Evolutionary conservation across 345 rosid genomes (phyloP).

Genomic region (Noccaea caerulescens): DNA sequence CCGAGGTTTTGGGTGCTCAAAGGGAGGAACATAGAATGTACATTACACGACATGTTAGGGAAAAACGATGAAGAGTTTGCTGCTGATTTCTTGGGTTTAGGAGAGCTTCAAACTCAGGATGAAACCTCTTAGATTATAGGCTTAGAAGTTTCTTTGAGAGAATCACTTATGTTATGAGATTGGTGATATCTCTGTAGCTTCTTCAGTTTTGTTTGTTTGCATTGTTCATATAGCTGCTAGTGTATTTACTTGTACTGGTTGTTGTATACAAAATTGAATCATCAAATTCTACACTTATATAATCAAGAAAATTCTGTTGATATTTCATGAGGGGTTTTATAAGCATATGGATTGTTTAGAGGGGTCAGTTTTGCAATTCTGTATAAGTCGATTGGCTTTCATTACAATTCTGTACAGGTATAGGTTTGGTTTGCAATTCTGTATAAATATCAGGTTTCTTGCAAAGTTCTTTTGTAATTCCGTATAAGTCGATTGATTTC

Average conservation of each 20-base stretch:
- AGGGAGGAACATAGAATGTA: slow-evolving; percentile 61
- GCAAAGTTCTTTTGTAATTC: no score
- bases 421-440: no score
- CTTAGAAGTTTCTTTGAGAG: slow-evolving; percentile 20
- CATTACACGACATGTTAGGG: slow-evolving; percentile 77
- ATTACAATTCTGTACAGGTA: no score
- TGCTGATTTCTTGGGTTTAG: slow-evolving; percentile 58
- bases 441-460: no score
- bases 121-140: slow-evolving; percentile 32
- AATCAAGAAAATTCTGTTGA: not conserved
- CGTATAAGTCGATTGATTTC: no score
- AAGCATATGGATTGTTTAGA: not conserved
- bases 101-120: slow-evolving; percentile 37
- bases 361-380: no score
- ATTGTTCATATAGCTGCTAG: slow-evolving; percentile 34
- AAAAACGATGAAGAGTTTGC: slow-evolving; percentile 88
- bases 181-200: slow-evolving; percentile 32
- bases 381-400: no score
- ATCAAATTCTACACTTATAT: not conserved
- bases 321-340: not conserved
- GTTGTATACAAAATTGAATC: slow-evolving; percentile 31
- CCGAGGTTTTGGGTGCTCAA: slow-evolving; percentile 77
- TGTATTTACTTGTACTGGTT: slow-evolving; percentile 13
- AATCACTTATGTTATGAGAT: slow-evolving; percentile 20
- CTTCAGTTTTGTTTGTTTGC: slow-evolving; percentile 39